Percentiles rank a stretch among this genome's conserved stretches.
phyloP scores from a whole-genome alignment of 108 stramenopile genomes.

The Nitzschia sp. region DNA sequence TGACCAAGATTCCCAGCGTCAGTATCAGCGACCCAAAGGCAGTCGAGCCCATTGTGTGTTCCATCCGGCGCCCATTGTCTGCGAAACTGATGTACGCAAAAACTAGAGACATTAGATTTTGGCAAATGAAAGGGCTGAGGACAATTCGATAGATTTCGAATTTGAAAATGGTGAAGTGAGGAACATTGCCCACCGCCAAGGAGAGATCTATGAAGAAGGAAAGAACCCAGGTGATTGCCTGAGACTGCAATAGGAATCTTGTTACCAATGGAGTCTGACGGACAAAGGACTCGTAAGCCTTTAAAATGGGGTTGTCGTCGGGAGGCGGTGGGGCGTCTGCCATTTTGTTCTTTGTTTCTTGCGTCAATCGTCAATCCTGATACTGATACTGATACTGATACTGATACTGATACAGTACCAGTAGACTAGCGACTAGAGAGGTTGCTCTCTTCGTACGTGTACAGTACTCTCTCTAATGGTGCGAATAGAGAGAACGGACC shows the following conservation, averaged over 20 bases:
- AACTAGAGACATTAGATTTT: constrained; percentile 53
- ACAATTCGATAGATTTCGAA: constrained; percentile 82
- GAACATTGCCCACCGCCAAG: constrained; percentile 68
- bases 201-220: constrained; percentile 52
- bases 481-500: too few relatives aligned
- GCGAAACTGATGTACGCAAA: constrained; percentile 73
- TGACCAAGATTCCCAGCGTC: constrained; percentile 52
- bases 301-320: constrained; percentile 58
- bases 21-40: constrained; percentile 67
- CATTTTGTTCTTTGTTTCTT: neutral
- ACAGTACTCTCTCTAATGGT: too few relatives aligned
- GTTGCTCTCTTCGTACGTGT: too few relatives aligned
- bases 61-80: constrained; percentile 66
- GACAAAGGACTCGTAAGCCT: constrained; percentile 59
- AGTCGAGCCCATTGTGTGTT: constrained; percentile 69
- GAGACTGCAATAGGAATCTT: constrained; percentile 56
- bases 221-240: constrained; percentile 54
- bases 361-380: too few relatives aligned
- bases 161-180: constrained; percentile 63
- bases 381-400: too few relatives aligned
- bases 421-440: too few relatives aligned
- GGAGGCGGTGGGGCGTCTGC: constrained; percentile 42
- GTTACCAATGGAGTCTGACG: constrained; percentile 77
- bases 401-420: too few relatives aligned
- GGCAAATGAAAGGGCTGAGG: constrained; percentile 67